phyloP scores from a whole-genome alignment of 306 rosid genomes.

The Cicer arietinum region DNA sequence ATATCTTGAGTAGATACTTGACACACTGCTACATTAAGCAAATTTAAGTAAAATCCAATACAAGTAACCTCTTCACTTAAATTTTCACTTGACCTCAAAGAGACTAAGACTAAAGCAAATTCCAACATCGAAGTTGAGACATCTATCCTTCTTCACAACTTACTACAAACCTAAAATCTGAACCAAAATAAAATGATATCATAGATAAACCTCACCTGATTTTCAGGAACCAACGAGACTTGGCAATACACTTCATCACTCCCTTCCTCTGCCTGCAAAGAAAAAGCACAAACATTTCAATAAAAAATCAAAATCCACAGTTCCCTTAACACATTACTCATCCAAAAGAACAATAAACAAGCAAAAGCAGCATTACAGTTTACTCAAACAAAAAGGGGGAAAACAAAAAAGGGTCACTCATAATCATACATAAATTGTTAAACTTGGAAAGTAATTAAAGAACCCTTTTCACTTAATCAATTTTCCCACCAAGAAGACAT shows the following conservation, averaged over 20 bases:
- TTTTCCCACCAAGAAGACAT: conserved; percentile 32
- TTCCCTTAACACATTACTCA: conserved; percentile 16
- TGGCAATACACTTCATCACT: conserved; percentile 91
- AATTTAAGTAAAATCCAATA: neutral
- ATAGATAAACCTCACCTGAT: conserved; percentile 65
- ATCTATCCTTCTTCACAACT: conserved; percentile 33
- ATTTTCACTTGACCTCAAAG: neutral
- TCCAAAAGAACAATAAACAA: conserved; percentile 1
- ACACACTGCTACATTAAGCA: conserved; percentile 25
- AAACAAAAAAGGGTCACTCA: neutral
- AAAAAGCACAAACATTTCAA: conserved; percentile 35
- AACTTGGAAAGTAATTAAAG: neutral
- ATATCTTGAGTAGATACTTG: neutral
- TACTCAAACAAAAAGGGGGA: neutral
- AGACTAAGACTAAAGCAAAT: neutral
- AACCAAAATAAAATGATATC: conserved; percentile 1
- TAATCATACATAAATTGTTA: conserved; percentile 2
- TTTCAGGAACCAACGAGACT: conserved; percentile 86
- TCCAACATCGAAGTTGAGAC: conserved; percentile 15
- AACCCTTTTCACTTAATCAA: neutral
- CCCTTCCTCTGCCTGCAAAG: conserved; percentile 91
- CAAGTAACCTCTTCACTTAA: conserved; percentile 12
- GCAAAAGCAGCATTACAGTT: conserved; percentile 18
- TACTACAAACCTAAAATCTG: conserved; percentile 39
- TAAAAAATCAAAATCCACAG: conserved; percentile 22